Evolutionary conservation across 1,284 basidiomycete species (phyloP), one percentile per base, ranked within the genome.

Genomic region (Earliella scabrosa): DNA sequence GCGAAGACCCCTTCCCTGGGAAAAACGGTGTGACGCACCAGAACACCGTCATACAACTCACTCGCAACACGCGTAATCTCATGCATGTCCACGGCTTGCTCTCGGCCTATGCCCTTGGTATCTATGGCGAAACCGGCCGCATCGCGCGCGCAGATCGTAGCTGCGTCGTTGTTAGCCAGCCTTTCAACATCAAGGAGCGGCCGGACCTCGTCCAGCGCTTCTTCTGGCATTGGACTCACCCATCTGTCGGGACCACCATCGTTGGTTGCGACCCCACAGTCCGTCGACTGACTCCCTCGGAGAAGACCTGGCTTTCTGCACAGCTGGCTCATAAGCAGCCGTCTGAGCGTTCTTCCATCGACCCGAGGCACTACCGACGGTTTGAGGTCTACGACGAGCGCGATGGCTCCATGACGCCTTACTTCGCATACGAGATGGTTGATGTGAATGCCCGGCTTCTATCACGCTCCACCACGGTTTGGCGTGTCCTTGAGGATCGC

Each of bases 1-100:
- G 9, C 6, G 14, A 50, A 4, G 58, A 59, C 32, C 50, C 50
- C 8, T 56, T 55, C 16, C 29, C 18, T 6, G 18, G 29, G 23
- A 13, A 23, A 8, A 18, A 14, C 13, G n/a, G 11, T n/a, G 43
- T n/a, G 24, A 5, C 13, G n/a, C 13, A 21, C 29, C 13, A 14
- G 2, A 8, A 44, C 32, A 20, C 2, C 9, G 8, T 11, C 56
- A 56, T 44, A 7, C 43, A 18, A 26, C 11, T 44, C 6, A 29
- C 56, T 56, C 14, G 48, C 49, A 3, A 55, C 46, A 41, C 48
- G 5, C 49, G 56, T 3, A 54, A 50, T 23, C 50, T 61, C n/a
- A 35, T 59, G 46, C 43, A 50, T 16, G 52, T 52, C 3, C 62
- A 63, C 27, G 45, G 52, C 2, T 27, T 51, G 32, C 46, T 60